These are phyloP conservation scores for Candida pseudoviswanathii DNA, from an alignment of 1,139 yeast genomes.

Conservation along the genomic window DNA sequence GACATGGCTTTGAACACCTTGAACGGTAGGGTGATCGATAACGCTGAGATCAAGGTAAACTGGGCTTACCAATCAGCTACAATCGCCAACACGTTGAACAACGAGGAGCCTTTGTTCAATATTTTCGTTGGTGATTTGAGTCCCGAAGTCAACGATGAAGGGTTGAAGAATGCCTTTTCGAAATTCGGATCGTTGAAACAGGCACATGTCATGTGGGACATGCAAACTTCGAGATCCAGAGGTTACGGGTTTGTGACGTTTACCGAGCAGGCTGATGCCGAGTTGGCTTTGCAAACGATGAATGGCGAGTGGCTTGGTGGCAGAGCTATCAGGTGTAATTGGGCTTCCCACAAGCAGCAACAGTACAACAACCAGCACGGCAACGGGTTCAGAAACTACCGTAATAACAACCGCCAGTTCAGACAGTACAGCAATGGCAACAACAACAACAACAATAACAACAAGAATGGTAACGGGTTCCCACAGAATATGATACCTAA, in stretches of 20 bases:
- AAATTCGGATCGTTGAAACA: constrained; percentile 66
- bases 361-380: constrained; percentile 7
- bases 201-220: constrained; percentile 97
- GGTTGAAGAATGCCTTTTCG: constrained; percentile 60
- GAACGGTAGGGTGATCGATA: constrained; percentile 56
- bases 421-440: constrained; percentile 11
- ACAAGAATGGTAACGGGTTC: not conserved
- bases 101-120: constrained; percentile 57
- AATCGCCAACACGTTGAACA: constrained; percentile 38
- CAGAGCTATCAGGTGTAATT: constrained; percentile 77
- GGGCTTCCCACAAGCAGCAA: constrained; percentile 78
- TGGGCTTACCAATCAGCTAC: constrained; percentile 79
- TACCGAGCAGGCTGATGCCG: constrained; percentile 66
- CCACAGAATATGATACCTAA: constrained; percentile 11
- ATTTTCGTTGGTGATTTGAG: constrained; percentile 87
- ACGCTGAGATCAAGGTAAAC: constrained; percentile 62
- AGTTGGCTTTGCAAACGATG: constrained; percentile 70
- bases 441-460: constrained; percentile 5
- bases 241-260: constrained; percentile 95
- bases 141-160: constrained; percentile 80
- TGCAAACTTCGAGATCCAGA: constrained; percentile 88
- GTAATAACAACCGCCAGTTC: constrained; percentile 17
- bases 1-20: constrained; percentile 61
- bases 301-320: constrained; percentile 75
- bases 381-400: constrained; percentile 14